Evolutionary conservation across 2,329 filamentous ascomycete species (phyloP), one percentile per base, ranked within the genome.

Genomic region (Pseudohalonectria lignicola): DNA sequence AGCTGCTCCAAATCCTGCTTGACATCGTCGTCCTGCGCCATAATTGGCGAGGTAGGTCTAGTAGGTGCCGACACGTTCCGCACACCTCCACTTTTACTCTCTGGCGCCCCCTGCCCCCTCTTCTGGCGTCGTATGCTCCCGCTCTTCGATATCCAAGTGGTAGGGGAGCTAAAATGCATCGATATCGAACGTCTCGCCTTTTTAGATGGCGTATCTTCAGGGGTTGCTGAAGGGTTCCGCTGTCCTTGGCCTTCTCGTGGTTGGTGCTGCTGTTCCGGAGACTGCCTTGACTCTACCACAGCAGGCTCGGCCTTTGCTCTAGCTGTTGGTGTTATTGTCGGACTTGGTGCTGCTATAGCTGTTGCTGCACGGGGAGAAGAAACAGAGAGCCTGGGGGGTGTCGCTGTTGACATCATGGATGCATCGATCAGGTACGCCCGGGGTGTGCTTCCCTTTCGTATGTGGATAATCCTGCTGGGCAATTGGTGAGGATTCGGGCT

Each of bases 61-160:
- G 63, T 53, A 39, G 73, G 69, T 32, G 69, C 71, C 48, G 74
- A 75, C 39, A 67, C 64, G 56, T 74, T 63, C 36, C 71, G 69
- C 53, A 63, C 67, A 44, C 59, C 61, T 48, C 58, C 60, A 45
- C 49, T 56, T 47, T 55, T 60, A n/a, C 21, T 15, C 16, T 38
- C 39, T 2, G 59, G 56, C 41, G 61, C 63, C 42, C 69, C 64
- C 54, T 76, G 56, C 41, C 61, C 63, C 42, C 69, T 64, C 54
- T 76, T 79, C 21, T 65, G 58, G 17, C 69, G 68, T 35, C 73
- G 68, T 38, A 78, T 51, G 55, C 75, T 79, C 39, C 71, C 67
- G 8, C 67, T 63, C 51, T 61, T 70, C 25, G 70, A 59, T 44
- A 76, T 69, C 73, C 74, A 78, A 36, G 60, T 69, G 36, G 60